A percentile compares a stretch with the other conserved stretches of the same genome.
phyloP scores from a whole-genome alignment of 2,329 filamentous ascomycete genomes.

The Teratosphaeria nubilosa region DNA sequence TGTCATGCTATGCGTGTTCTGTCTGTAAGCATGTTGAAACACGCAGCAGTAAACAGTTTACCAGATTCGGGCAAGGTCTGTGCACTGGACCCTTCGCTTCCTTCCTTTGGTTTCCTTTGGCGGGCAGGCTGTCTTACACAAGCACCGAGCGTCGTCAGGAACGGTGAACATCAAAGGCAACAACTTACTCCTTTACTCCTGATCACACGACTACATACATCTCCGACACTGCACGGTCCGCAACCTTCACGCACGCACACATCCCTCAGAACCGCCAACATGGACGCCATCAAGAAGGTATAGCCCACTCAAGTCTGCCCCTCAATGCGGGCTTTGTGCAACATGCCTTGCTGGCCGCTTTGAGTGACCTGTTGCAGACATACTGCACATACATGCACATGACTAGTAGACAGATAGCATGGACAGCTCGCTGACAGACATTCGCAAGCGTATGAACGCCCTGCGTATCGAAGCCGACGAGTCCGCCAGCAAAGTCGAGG shows the following conservation, averaged over 20 bases:
- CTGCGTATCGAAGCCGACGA: constrained; percentile 92
- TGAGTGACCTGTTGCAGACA: background rate
- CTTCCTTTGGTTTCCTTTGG: background rate
- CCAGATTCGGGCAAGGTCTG: background rate
- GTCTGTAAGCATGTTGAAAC: constrained; percentile 17
- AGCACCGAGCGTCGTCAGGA: background rate
- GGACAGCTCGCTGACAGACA: constrained; percentile 16
- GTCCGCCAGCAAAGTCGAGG: constrained; percentile 68
- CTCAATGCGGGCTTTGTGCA: constrained; percentile 9
- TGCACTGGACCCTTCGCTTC: constrained; percentile 3
- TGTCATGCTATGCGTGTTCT: constrained; percentile 13
- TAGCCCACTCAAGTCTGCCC: constrained; percentile 17
- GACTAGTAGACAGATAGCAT: background rate
- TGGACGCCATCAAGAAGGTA: constrained; percentile 37
- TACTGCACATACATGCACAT: background rate
- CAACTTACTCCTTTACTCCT: background rate
- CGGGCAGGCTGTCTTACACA: background rate
- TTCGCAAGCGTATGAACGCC: constrained; percentile 74
- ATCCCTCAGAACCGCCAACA: constrained; percentile 14
- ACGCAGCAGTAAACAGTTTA: background rate
- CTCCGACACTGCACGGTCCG: background rate
- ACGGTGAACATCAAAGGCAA: background rate
- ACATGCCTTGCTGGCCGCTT: background rate
- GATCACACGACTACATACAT: background rate
- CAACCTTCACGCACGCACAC: background rate